Conservation (phyloP, 2,329 filamentous ascomycete species). For the Fusarium miscanthi region DNA sequence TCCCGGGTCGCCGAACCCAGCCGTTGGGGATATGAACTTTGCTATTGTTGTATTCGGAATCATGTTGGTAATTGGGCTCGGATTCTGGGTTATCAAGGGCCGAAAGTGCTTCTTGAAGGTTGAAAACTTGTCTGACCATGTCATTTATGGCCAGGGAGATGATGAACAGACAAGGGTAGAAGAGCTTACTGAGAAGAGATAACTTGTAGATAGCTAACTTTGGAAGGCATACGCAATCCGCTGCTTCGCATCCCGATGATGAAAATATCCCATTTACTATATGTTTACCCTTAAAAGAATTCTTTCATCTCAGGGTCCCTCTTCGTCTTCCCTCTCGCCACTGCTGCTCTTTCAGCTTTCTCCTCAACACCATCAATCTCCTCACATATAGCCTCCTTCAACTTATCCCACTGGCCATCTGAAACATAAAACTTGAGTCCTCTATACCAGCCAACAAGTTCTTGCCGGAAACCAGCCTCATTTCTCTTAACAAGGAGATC, state of each 20-base stretch:
- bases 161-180: neutral
- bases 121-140: constrained; percentile 14
- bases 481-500: neutral
- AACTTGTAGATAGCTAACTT: too few species aligned
- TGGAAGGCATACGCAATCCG: too few species aligned
- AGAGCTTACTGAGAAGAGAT: constrained; percentile 1
- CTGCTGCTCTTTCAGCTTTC: fast-evolving
- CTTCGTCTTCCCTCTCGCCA: neutral
- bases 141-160: constrained; percentile 15
- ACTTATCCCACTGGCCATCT: neutral
- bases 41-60: constrained; percentile 66
- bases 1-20: constrained; percentile 57
- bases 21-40: constrained; percentile 63
- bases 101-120: constrained; percentile 51
- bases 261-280: too few species aligned
- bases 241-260: fast-evolving
- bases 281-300: neutral
- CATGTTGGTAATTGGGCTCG: constrained; percentile 60
- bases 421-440: constrained; percentile 4
- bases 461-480: fast-evolving
- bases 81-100: constrained; percentile 62
- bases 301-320: neutral
- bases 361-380: neutral
- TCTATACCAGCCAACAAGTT: constrained; percentile 15
- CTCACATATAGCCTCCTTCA: neutral